Base-by-base conservation (phyloP, 768 basidiomycete genomes). In the Mycena maculata region DNA sequence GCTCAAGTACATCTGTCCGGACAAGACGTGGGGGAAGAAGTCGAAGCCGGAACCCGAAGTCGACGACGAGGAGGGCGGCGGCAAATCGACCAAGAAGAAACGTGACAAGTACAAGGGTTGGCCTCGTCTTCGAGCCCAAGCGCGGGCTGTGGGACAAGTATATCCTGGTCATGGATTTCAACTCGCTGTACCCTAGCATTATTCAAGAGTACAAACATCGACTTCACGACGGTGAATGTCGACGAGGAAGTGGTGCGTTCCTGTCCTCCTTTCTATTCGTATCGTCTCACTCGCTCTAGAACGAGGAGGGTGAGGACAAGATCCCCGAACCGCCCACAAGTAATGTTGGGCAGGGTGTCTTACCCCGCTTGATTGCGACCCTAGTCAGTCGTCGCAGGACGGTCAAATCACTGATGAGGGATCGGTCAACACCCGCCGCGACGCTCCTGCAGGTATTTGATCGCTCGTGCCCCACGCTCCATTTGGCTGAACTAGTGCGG, bases 121-220 rank as follows among this genome's bases (percentile, higher is more conserved):
- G 98, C 78, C 85, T 99, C 57, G 98, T 99, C 22, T 96, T 99
- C 70, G 94, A 98, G 64, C 98, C 98, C 2, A 96, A 98, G 81
- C 85, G 94, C 59, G 95, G 96, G 13, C 82, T 99, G 42, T 99
- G 95, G 94, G 98, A 99, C 82, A 96, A 91, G 73, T 98, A 86
- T 76, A 93, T 99, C 78, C 86, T 99, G 20, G 98, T 99, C 79
- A 99, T 99, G 98, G 98, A 99, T 78, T 99, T 99, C 90, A 99
- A 99, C 80, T 98, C 96, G 67, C 85, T 99, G 61, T 99, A 99
- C 76, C 98, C 98, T 8, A 96, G 94, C 77, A 99, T 99, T 83
- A 99, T 99, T 52, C 98, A 99, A 75, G 98, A 99, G 83, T 99
- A 94, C 76, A 99, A n/a, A 99, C 77, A 99, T 99, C 71, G 98